phyloP scores from a whole-genome alignment of 2,329 filamentous ascomycete species.

The Aureobasidium sp. region DNA sequence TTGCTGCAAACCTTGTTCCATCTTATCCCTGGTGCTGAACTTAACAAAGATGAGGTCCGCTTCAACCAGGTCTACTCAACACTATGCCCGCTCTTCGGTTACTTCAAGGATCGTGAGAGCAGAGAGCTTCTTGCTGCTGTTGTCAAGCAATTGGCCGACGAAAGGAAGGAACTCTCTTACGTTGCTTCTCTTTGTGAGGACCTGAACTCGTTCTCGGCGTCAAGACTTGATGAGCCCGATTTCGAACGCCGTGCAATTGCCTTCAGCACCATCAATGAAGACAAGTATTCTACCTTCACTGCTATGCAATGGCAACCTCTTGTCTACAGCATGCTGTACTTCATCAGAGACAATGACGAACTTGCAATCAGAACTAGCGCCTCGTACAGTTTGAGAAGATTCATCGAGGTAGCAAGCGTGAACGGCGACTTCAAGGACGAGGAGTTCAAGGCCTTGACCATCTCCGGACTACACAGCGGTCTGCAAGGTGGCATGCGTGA shows the following conservation, averaged over 20 bases:
- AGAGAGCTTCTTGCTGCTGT: conserved; percentile 67
- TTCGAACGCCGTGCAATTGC: conserved; percentile 74
- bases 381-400: conserved; percentile 68
- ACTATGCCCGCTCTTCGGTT: conserved; percentile 75
- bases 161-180: conserved; percentile 51
- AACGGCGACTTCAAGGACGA: conserved; percentile 35
- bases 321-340: conserved; percentile 82
- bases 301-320: conserved; percentile 77
- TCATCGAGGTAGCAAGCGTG: conserved; percentile 55
- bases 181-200: conserved; percentile 65
- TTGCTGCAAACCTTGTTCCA: conserved; percentile 73
- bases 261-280: conserved; percentile 62
- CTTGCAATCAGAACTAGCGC: conserved; percentile 79
- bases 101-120: conserved; percentile 75
- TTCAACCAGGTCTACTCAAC: conserved; percentile 62
- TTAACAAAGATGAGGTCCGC: conserved; percentile 49
- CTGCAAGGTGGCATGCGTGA: conserved; percentile 70
- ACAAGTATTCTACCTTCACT: conserved; percentile 52
- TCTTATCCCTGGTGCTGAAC: conserved; percentile 61
- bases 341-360: conserved; percentile 78
- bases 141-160: conserved; percentile 59
- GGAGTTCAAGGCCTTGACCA: conserved; percentile 52
- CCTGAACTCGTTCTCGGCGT: conserved; percentile 69
- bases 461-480: conserved; percentile 60
- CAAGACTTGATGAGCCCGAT: conserved; percentile 74